A percentile compares a stretch with the other conserved stretches of the same genome.
These are phyloP conservation scores for Rugonectria rugulosa DNA, from an alignment of 2,329 filamentous ascomycete genomes.

Conservation along the genomic window DNA sequence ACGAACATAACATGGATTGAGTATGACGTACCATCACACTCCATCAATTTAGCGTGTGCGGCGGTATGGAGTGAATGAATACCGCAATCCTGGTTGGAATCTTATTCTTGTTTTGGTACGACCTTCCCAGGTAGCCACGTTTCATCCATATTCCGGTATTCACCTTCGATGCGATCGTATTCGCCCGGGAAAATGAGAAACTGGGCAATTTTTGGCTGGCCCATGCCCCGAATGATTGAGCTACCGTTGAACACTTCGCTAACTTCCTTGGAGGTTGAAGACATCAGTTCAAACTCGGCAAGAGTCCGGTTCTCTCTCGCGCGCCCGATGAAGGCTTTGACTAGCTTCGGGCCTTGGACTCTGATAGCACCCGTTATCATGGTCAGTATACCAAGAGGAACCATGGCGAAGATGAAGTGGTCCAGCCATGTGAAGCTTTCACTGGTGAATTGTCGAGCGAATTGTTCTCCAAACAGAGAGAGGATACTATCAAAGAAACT, in stretches of 20 bases:
- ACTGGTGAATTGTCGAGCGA: slow-evolving; percentile 9
- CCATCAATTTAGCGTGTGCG: no score
- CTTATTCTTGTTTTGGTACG: no score
- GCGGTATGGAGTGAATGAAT: no score
- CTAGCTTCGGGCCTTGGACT: slow-evolving; percentile 26
- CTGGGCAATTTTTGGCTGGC: neutral
- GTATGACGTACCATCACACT: no score
- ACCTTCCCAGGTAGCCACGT: neutral
- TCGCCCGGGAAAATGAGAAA: slow-evolving; percentile 1
- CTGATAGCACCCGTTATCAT: slow-evolving; percentile 35
- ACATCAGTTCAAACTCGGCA: slow-evolving; percentile 40
- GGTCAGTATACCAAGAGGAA: slow-evolving; percentile 40
- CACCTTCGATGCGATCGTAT: neutral
- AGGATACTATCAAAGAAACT: slow-evolving; percentile 8
- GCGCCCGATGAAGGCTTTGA: slow-evolving; percentile 37
- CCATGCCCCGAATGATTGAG: slow-evolving; percentile 4
- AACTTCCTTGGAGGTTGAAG: slow-evolving; percentile 37
- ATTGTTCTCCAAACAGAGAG: slow-evolving; percentile 8
- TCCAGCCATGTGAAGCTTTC: slow-evolving; percentile 6
- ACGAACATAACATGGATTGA: no score
- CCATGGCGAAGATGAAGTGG: slow-evolving; percentile 17
- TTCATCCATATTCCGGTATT: neutral
- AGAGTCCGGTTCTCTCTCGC: slow-evolving; percentile 32
- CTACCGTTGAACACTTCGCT: slow-evolving; percentile 38
- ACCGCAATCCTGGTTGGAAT: no score